Evolutionary conservation across 2,329 filamentous ascomycete species (phyloP), one percentile per base, ranked within the genome.

Genomic region (Pseudogymnoascus sp.): DNA sequence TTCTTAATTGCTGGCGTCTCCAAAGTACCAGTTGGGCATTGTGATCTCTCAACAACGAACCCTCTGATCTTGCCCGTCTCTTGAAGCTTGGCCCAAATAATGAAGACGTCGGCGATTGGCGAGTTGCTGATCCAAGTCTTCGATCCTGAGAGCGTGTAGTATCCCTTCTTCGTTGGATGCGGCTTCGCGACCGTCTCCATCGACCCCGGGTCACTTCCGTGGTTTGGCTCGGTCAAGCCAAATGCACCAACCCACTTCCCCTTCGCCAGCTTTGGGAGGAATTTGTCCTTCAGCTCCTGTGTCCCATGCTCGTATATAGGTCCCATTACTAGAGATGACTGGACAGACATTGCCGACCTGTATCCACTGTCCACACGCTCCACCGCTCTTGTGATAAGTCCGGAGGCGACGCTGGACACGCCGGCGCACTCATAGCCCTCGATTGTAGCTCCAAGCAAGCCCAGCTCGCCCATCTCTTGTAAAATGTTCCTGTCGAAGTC

Each of bases 51-150:
- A 33, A 99, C 82, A 58, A 97, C 76, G 76, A 97, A 99, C 0
- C 94, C 94, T 58, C 90, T 85, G 68, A 99, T 97, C 81, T 96
- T 96, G 66, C 92, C 92, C 21, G 91, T 95, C 69, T 89, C 89
- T 66, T 94, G 85, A 58, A 96, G 78, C 78, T 96, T 97, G 1
- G 93, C 94, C 94, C 94, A 99, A 1, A 96, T 87, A 66, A 96
- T 77, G 61, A 95, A 77, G 2, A 96, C 81, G 69, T 96, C 91
- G 1, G 91, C 85, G 69, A 96, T 95, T 3, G 92, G 92, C 6
- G 90, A 93, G 76, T 96, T 96, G 12, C 92, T 96, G 73, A 96
- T 96, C 92, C 92, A 96, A 0, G 92, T 96, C 80, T 96, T 96
- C 59, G 89, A 79, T 1, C 92, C 92, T 52, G 87, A 91, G 37